phyloP scores from a whole-genome alignment of 1,139 yeast genomes.

The Debaryomyces psychrophilus region DNA sequence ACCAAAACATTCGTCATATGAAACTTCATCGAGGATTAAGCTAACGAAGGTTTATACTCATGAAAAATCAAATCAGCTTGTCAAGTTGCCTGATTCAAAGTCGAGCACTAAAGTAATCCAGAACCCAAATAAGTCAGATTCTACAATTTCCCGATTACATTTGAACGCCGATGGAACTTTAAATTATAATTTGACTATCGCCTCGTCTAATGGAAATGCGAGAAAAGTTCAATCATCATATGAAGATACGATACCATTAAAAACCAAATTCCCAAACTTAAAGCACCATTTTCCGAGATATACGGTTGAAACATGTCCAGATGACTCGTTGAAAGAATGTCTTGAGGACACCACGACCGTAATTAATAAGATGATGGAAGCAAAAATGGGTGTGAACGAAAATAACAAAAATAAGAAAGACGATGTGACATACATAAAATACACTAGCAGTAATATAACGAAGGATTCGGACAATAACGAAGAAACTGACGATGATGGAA shows the following conservation, averaged over 20 bases:
- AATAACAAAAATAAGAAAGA: conserved; percentile 16
- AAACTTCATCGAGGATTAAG: not conserved
- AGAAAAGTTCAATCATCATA: conserved; percentile 31
- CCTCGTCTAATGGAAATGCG: conserved; percentile 17
- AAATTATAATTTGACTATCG: conserved; percentile 32
- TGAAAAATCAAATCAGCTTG: conserved; percentile 1
- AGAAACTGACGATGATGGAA: conserved; percentile 16
- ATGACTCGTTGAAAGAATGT: conserved; percentile 29
- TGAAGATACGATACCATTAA: conserved; percentile 48
- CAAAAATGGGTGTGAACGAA: conserved; percentile 20
- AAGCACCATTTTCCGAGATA: conserved; percentile 46
- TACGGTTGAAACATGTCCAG: conserved; percentile 30
- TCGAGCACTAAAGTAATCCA: not conserved
- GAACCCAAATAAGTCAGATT: conserved; percentile 5
- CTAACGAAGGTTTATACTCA: conserved; percentile 1
- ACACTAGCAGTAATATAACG: conserved; percentile 21
- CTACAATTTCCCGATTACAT: conserved; percentile 22
- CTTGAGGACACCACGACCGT: conserved; percentile 34
- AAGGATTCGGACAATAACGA: conserved; percentile 6
- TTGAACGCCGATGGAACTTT: conserved; percentile 33
- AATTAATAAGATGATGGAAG: conserved; percentile 27
- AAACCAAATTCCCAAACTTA: conserved; percentile 41
- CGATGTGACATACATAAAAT: conserved; percentile 25
- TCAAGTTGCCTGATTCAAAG: conserved; percentile 2
- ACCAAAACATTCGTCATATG: conserved; percentile 30